Conservation (phyloP, 495 filamentous ascomycete species). For the Tuber microsphaerosporum region DNA sequence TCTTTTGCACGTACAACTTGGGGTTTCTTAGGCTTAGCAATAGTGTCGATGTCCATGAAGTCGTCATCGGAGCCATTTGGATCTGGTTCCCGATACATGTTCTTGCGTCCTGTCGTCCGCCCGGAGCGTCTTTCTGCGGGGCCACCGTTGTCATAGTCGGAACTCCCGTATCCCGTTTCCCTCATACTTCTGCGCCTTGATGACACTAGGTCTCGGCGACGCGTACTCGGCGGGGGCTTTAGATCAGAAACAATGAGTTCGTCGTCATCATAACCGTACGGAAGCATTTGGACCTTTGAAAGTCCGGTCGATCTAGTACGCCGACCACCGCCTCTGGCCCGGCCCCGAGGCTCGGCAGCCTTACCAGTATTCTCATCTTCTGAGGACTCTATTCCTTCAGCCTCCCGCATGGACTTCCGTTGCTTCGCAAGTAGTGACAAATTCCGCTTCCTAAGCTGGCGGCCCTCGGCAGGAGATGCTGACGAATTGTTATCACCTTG, state of each 20-base stretch:
- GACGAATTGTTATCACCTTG: not conserved
- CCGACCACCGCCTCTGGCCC: not conserved
- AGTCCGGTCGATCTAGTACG: constrained; percentile 26
- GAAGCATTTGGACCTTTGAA: constrained; percentile 22
- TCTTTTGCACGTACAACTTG: constrained; percentile 28
- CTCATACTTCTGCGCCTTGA: not conserved
- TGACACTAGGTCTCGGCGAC: not conserved
- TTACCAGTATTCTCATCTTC: not conserved
- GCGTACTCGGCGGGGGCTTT: not conserved
- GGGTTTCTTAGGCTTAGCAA: constrained; percentile 18
- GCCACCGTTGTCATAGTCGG: constrained; percentile 1
- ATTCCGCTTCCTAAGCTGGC: constrained; percentile 3
- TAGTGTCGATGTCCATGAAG: constrained; percentile 34
- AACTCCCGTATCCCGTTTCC: not conserved
- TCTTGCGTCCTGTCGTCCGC: constrained; percentile 20
- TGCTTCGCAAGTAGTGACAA: not conserved
- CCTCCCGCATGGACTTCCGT: not conserved
- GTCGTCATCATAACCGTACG: constrained; percentile 28
- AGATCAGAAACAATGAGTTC: constrained; percentile 26
- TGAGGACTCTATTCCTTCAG: constrained; percentile 3
- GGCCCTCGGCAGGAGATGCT: not conserved
- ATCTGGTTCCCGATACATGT: constrained; percentile 34
- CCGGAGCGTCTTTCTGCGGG: constrained; percentile 19
- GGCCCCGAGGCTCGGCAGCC: not conserved
- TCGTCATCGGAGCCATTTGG: constrained; percentile 37